Conservation (phyloP, 2,329 filamentous ascomycete genomes). For the Fusarium albidum region DNA sequence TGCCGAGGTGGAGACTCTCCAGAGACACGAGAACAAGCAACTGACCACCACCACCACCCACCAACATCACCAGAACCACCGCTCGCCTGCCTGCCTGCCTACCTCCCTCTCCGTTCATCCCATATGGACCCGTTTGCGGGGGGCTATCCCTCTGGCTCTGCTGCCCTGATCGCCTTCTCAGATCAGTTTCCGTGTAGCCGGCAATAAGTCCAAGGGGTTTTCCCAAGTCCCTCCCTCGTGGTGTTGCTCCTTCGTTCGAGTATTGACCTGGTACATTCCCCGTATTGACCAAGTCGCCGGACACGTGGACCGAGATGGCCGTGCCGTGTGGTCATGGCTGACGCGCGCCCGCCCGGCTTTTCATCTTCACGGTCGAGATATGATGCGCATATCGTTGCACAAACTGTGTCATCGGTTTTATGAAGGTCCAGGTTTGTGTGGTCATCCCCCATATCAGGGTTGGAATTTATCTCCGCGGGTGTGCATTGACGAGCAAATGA, state of each 20-base stretch:
- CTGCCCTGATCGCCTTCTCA: neutral
- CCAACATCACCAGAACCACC: slow-evolving; percentile 16
- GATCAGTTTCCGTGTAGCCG: neutral
- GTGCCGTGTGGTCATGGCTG: slow-evolving; percentile 14
- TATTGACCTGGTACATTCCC: slow-evolving; percentile 12
- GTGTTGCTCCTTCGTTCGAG: slow-evolving; percentile 6
- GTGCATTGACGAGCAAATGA: slow-evolving; percentile 35
- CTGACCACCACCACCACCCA: slow-evolving; percentile 10
- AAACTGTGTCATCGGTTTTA: slow-evolving; percentile 5
- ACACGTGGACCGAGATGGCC: slow-evolving; percentile 29
- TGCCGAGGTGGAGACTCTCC: slow-evolving; percentile 4
- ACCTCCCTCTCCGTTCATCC: neutral
- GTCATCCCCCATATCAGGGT: neutral
- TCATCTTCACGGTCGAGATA: neutral
- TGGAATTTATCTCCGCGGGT: slow-evolving; percentile 2
- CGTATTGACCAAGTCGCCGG: slow-evolving; percentile 6
- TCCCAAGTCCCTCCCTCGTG: slow-evolving; percentile 1
- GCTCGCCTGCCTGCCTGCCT: slow-evolving; percentile 6
- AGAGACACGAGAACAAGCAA: neutral
- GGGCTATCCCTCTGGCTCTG: neutral
- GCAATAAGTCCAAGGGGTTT: slow-evolving; percentile 1
- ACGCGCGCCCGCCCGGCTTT: slow-evolving; percentile 12
- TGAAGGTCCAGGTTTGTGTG: slow-evolving; percentile 7
- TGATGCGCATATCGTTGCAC: slow-evolving; percentile 10
- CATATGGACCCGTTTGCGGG: neutral